Evolutionary conservation across 371 early-diverging fungal species (phyloP).

Genomic region (Apophysomyces sp.): DNA sequence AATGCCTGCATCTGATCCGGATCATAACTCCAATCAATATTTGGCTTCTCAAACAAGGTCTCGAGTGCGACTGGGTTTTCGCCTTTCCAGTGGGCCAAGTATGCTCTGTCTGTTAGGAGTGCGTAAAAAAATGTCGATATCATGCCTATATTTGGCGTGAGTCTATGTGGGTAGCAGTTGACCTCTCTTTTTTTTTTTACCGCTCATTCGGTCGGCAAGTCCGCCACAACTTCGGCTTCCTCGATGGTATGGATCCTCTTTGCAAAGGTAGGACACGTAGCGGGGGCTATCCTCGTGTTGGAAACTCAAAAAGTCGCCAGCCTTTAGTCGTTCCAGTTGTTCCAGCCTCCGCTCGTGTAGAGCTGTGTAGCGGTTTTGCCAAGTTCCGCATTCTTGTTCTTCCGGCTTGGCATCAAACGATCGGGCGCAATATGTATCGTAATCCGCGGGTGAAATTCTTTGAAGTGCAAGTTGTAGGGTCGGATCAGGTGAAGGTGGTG

Average conservation of each 20-base stretch:
- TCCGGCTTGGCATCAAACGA: conserved; percentile 11
- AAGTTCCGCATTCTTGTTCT: conserved; percentile 45
- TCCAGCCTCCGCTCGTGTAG: conserved; percentile 34
- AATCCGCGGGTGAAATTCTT: conserved; percentile 29
- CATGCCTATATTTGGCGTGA: conserved; percentile 33
- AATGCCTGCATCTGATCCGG: conserved; percentile 36
- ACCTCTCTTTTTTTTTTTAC: conserved; percentile 16
- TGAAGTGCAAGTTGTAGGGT: conserved; percentile 31
- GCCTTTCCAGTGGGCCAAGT: conserved; percentile 37
- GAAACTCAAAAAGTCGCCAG: conserved; percentile 23
- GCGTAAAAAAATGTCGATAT: conserved; percentile 51
- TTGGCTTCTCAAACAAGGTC: conserved; percentile 40
- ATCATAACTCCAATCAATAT: conserved; percentile 44
- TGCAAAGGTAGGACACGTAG: conserved; percentile 45
- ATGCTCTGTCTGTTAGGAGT: conserved; percentile 42
- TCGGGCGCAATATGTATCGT: conserved; percentile 35
- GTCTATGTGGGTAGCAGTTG: not conserved
- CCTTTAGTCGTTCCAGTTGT: conserved; percentile 29
- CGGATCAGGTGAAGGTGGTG: conserved; percentile 41
- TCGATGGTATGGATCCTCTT: conserved; percentile 35
- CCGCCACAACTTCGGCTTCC: conserved; percentile 50
- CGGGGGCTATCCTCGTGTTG: conserved; percentile 22
- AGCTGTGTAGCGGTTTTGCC: conserved; percentile 37
- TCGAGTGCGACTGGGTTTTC: conserved; percentile 41
- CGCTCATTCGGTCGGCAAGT: conserved; percentile 50